These are phyloP conservation scores for Sungouiella blattae DNA, from an alignment of 805 yeast species.

Conservation along the genomic window DNA sequence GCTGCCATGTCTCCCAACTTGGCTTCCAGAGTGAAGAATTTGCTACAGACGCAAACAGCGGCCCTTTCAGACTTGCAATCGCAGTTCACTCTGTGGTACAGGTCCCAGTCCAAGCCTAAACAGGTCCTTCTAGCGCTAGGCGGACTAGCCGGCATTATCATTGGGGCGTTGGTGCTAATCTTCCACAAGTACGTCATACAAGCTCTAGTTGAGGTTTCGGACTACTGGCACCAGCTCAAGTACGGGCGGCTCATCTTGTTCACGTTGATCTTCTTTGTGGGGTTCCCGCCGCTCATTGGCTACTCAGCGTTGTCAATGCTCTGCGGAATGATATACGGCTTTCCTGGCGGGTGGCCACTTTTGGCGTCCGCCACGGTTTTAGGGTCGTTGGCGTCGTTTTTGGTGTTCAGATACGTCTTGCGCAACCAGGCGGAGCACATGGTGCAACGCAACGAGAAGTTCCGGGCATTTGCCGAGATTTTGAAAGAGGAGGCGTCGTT, in stretches of 20 bases:
- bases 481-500: conserved; percentile 65
- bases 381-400: conserved; percentile 76
- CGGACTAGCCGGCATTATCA: conserved; percentile 15
- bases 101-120: conserved; percentile 13
- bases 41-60: no score
- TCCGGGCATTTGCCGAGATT: conserved; percentile 72
- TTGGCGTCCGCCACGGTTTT: conserved; percentile 63
- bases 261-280: conserved; percentile 54
- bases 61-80: no score
- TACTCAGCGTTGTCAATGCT: conserved; percentile 64
- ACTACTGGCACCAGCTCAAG: conserved; percentile 37
- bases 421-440: conserved; percentile 55
- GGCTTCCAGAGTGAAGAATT: neutral
- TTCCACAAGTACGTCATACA: conserved; percentile 37
- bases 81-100: conserved; percentile 13
- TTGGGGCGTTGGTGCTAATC: conserved; percentile 20
- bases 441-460: conserved; percentile 57
- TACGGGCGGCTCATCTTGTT: conserved; percentile 49
- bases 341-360: conserved; percentile 74
- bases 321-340: conserved; percentile 81
- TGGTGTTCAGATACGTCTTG: conserved; percentile 60
- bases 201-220: conserved; percentile 40
- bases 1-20: neutral
- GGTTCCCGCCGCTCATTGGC: conserved; percentile 91
- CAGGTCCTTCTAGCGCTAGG: conserved; percentile 12